phyloP scores from a whole-genome alignment of 2,329 filamentous ascomycete genomes.

The Cladosporium sp. region DNA sequence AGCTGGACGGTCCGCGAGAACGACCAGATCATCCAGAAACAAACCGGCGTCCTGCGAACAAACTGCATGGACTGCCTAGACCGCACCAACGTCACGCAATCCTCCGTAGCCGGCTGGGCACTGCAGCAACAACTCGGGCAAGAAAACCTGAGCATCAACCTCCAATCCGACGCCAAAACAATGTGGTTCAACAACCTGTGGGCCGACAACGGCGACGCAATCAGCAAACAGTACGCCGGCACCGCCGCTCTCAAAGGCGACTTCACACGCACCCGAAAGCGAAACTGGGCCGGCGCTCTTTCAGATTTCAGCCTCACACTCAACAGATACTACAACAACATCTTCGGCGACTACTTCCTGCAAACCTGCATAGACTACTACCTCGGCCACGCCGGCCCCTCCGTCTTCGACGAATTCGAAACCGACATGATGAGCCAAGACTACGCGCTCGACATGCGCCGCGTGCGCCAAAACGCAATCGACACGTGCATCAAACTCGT shows the following conservation, averaged over 20 bases:
- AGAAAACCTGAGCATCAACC: conserved; percentile 70
- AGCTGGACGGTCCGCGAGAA: conserved; percentile 63
- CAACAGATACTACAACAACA: conserved; percentile 74
- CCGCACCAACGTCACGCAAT: conserved; percentile 92
- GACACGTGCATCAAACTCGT: conserved; percentile 84
- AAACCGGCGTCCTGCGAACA: conserved; percentile 77
- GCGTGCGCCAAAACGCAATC: conserved; percentile 81
- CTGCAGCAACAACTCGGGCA: conserved; percentile 73
- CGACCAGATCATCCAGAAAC: conserved; percentile 42
- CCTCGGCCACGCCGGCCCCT: conserved; percentile 76
- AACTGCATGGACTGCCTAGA: conserved; percentile 99
- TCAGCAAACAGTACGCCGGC: conserved; percentile 92
- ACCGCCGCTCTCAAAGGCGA: conserved; percentile 95
- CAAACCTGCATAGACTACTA: conserved; percentile 94
- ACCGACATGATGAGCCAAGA: conserved; percentile 89
- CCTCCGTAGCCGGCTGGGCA: conserved; percentile 77
- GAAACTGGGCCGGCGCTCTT: conserved; percentile 84
- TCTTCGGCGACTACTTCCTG: conserved; percentile 96
- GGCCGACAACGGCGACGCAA: conserved; percentile 96
- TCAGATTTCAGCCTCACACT: conserved; percentile 88
- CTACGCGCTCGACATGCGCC: conserved; percentile 79
- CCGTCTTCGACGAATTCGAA: conserved; percentile 92
- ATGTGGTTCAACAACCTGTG: conserved; percentile 94
- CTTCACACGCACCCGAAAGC: conserved; percentile 85
- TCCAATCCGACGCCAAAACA: conserved; percentile 71